Evolutionary conservation across 257 asterid species (phyloP), one percentile per base, ranked within the genome.

Genomic region (Penstemon davidsonii): DNA sequence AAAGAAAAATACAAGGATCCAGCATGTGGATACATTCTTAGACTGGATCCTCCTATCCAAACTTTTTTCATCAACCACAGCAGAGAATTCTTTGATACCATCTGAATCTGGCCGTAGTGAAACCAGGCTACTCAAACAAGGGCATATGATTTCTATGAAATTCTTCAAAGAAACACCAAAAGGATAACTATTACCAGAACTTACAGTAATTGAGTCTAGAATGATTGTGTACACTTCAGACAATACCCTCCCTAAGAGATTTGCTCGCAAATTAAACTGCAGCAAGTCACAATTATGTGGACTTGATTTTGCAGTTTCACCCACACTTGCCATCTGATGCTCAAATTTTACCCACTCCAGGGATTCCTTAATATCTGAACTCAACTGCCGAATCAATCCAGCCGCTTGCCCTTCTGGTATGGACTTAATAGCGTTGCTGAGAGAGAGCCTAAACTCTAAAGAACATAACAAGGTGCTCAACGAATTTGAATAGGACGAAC

Each of bases 401-500:
- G 95, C 82, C 43, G 90, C 88, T 81, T 88, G 97, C 73, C 98
- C 97, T 83, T 93, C 98, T 7, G 98, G 98, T 71, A 93, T 81
- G 66, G 89, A 78, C 76, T 81, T 83, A 62, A 85, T 76, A 71
- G 95, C 96, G 55, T 77, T 90, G 72, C 86, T 74, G 74, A 88
- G 77, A 67, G 99, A 88, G 73, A 76, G 79, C 76, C 84, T 81
- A 76, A 93, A 90, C 63, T 85, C 82, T 36, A 76, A 72, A 70
- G 96, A 84, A 82, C 95, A 80, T 64, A 90, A 69, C 58, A 90
- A 50, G 79, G 71, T 71, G 80, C 88, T 79, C 76, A 88, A 71
- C 71, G 95, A 78, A 73, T 79, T 79, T 60, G 86, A 72, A 74
- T 73, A 67, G 60, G 87, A 70, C 45, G 76, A 68, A 73, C 18